These are phyloP conservation scores for Russula lepida DNA, from an alignment of 768 basidiomycete species.

Conservation along the genomic window DNA sequence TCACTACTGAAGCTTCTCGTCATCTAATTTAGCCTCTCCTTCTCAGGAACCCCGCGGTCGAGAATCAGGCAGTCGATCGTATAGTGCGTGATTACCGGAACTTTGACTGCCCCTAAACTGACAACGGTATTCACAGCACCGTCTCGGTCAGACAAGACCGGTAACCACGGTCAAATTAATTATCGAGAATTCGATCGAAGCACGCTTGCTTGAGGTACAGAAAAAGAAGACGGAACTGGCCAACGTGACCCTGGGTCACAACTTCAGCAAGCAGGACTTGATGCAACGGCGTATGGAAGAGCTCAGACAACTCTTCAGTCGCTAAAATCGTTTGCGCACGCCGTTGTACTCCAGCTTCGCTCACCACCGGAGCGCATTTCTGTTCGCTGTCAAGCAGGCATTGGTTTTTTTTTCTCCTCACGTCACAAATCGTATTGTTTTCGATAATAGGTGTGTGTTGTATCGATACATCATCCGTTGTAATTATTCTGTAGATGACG, in stretches of 20 bases:
- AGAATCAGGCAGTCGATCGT: slow-evolving; percentile 96
- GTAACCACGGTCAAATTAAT: slow-evolving; percentile 91
- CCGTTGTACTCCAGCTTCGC: background rate
- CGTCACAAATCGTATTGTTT: slow-evolving; percentile 5
- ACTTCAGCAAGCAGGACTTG: slow-evolving; percentile 81
- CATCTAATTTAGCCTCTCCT: background rate
- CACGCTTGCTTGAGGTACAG: slow-evolving; percentile 86
- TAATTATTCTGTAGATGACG: slow-evolving; percentile 12
- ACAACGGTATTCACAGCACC: slow-evolving; percentile 53
- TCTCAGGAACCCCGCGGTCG: slow-evolving; percentile 87
- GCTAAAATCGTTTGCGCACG: slow-evolving; percentile 12
- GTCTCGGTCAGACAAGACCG: slow-evolving; percentile 86
- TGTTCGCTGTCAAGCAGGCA: background rate
- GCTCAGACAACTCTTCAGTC: slow-evolving; percentile 64
- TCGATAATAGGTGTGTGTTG: slow-evolving; percentile 14
- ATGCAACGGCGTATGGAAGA: slow-evolving; percentile 84
- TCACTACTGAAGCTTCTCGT: background rate
- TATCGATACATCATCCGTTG: slow-evolving; percentile 8
- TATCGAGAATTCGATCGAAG: slow-evolving; percentile 92
- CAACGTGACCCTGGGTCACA: slow-evolving; percentile 86
- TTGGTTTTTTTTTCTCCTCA: background rate
- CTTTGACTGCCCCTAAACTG: background rate
- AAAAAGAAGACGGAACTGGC: slow-evolving; percentile 91
- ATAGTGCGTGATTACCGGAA: slow-evolving; percentile 51
- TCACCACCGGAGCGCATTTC: background rate